Base-by-base conservation (phyloP, 1,284 basidiomycete genomes). In the Amylostereum areolatum region DNA sequence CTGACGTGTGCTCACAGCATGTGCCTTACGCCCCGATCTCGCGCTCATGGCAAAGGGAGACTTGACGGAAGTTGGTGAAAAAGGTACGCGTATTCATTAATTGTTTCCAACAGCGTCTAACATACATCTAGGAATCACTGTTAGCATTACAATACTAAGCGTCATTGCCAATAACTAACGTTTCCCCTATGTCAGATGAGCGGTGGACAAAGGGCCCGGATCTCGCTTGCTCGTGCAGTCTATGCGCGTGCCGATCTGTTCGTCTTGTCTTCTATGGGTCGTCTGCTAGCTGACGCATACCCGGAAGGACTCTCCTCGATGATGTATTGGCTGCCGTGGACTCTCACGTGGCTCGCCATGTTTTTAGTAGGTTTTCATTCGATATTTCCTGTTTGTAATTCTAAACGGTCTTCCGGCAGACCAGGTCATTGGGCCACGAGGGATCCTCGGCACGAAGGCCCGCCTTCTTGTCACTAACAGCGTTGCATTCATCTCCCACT, bases 391-490 rank as follows among this genome's bases (percentile, higher is more conserved):
- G 10, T 24, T 41, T 10, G 24, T 10, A 41, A 35, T 35, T 8
- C 34, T 35, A 35, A 11, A 25, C 39, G 11, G 8, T 31, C 24
- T 11, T 68, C 52, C 62, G 67, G 2, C 67, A 84, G 92, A 96
- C 59, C 75, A 90, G 43, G 92, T 97, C 32, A 88, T 97, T 52
- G 95, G 95, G 2, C 93, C 94, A 1, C 71, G 82, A 47, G 95
- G 95, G 50, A 62, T 98, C 2, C 81, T 98, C 30, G 79, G 86
- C 12, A 79, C 80, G 37, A 96, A 96, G 67, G 92, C 92, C 4
- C 77, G 95, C 28, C 77, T 97, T 46, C 70, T 97, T 3, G 91
- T 95, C 51, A 96, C 93, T 24, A 95, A 97, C 66, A 87, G 87
- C 43, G 85, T 97, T 37, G 80, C 92, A 12, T 95, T 89, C 62